phyloP scores from a whole-genome alignment of 345 rosid genomes.

The Melaleuca quinquenervia region DNA sequence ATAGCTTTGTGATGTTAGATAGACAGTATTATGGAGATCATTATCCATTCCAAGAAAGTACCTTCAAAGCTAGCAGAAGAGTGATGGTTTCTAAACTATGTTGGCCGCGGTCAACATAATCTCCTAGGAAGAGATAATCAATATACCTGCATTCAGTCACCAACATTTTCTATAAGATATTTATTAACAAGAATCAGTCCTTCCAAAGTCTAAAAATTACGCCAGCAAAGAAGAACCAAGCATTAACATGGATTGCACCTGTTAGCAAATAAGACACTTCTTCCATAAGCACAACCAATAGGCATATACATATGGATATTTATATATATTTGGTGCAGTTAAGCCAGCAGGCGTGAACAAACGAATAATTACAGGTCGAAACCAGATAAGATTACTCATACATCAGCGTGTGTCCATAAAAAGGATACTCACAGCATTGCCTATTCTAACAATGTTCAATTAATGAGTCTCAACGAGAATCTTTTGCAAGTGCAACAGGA shows the following conservation, averaged over 20 bases:
- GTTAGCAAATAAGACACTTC: neutral
- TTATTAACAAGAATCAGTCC: neutral
- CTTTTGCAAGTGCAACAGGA: neutral
- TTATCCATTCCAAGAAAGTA: slow-evolving; percentile 6
- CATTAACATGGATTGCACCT: neutral
- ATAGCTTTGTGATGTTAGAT: neutral
- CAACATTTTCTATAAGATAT: neutral
- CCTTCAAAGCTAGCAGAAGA: slow-evolving; percentile 96
- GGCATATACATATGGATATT: neutral
- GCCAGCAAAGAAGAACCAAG: neutral
- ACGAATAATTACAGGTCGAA: neutral
- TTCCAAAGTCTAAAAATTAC: neutral
- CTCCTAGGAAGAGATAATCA: slow-evolving; percentile 98
- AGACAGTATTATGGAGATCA: neutral
- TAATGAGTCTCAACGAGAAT: neutral
- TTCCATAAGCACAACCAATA: neutral
- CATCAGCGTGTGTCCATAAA: neutral
- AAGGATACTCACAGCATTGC: neutral
- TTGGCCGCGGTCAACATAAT: slow-evolving; percentile 98
- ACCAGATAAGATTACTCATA: neutral
- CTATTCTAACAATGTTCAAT: neutral
- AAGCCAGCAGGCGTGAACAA: neutral
- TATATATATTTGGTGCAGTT: neutral
- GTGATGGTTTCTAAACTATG: slow-evolving; percentile 93
- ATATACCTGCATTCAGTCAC: slow-evolving; percentile 55